phyloP scores from a whole-genome alignment of 2,329 filamentous ascomycete species.

The Thelonectria discophora region DNA sequence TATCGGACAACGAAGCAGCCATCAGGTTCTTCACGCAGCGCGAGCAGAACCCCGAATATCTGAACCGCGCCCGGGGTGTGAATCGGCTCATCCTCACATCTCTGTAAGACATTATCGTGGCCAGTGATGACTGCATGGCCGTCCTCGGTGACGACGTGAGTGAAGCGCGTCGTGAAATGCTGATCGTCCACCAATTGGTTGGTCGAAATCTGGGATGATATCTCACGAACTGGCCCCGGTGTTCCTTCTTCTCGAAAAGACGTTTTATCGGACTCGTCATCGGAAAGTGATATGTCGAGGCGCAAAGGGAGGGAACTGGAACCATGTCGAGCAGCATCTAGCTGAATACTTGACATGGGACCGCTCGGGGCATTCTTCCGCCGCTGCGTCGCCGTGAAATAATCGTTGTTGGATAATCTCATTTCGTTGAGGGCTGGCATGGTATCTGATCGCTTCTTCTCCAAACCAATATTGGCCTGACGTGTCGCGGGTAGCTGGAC shows the following conservation, averaged over 20 bases:
- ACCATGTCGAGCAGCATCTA: constrained; percentile 54
- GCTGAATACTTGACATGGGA: constrained; percentile 56
- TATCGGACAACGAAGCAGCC: constrained; percentile 75
- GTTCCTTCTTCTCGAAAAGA: constrained; percentile 17
- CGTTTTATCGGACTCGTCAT: constrained; percentile 46
- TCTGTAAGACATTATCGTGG: constrained; percentile 75
- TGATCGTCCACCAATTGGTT: constrained; percentile 47
- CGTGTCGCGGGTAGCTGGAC: constrained; percentile 42
- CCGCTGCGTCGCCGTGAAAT: constrained; percentile 32
- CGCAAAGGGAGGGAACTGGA: constrained; percentile 45
- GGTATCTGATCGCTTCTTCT: constrained; percentile 41
- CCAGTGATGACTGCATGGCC: constrained; percentile 88
- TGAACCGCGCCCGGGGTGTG: constrained; percentile 86
- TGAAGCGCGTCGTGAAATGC: constrained; percentile 77
- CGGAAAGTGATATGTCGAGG: constrained; percentile 46
- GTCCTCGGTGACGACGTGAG: constrained; percentile 77
- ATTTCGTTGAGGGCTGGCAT: constrained; percentile 36
- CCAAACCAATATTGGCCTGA: constrained; percentile 43
- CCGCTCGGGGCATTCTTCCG: constrained; percentile 50
- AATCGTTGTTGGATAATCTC: constrained; percentile 32
- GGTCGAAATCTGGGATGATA: constrained; percentile 30
- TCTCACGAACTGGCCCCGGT: background rate
- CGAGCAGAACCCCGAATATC: constrained; percentile 80
- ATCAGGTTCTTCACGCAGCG: constrained; percentile 74
- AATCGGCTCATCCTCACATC: constrained; percentile 91